Evolutionary conservation across 2,329 filamentous ascomycete species (phyloP), one percentile per base, ranked within the genome.

Genomic region (Didymella keratinophila): DNA sequence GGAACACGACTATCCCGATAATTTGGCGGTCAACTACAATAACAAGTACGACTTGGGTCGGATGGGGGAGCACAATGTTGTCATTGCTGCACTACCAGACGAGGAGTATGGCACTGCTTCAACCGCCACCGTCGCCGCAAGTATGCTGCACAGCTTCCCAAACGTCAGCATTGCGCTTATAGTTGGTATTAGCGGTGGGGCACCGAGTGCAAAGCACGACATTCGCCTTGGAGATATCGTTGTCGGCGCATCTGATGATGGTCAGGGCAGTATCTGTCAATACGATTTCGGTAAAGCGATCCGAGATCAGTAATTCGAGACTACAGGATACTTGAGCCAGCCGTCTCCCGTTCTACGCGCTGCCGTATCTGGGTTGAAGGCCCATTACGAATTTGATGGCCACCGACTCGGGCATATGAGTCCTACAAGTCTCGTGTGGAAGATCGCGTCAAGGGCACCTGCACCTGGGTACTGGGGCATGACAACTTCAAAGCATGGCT

Each of bases 341-440:
- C 36, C 47, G 12, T 36, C 47, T 3, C 12, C 36, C 2, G 23
- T 32, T 4, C 25, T 50, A 2, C 36, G 36, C 14, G 16, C 23
- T 6, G 36, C 47, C 4, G 11, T 50, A 1, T 6, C 21, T 23
- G 21, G 12, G 16, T 3, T 42, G 5, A 16, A 4, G 3, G 4
- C 11, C 1, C 12, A 7, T 16, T 25, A 42, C 9, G n/a, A 25
- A 6, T 1, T n/a, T n/a, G n/a, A n/a, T n/a, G n/a, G n/a, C n/a
- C n/a, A n/a, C n/a, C n/a, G n/a, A n/a, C n/a, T n/a, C n/a, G n/a
- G n/a, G n/a, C n/a, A n/a, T n/a, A n/a, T n/a, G n/a, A 66, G 56
- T 63, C 48, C 52, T 65, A 58, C 45, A 68, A 68, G 44, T 59
- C 60, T 37, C 60, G 64, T 36, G 52, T 68, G 36, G 62, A 58